Base-by-base conservation (phyloP, 805 yeast genomes). In the Wickerhamiella galacta region DNA sequence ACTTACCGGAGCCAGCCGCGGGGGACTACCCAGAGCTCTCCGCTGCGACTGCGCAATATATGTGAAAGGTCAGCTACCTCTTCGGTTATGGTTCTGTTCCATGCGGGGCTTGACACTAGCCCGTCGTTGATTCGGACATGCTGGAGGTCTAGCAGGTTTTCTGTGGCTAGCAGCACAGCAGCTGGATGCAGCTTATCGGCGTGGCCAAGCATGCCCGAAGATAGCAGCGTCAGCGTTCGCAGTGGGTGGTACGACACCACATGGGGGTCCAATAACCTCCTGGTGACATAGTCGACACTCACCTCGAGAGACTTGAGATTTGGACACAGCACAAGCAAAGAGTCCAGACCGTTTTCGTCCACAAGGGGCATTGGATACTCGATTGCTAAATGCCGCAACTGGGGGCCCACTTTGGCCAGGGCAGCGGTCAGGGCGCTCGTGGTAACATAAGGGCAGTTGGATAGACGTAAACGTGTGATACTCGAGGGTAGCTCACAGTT, bases 351-450 rank as follows among this genome's bases (percentile, higher is more conserved):
- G 39, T 70, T 68, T 7, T 67, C 71, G 20, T 66, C 61, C 20
- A 87, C 57, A 2, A 74, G 70, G 0, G 94, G 95, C 85, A 87
- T 72, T 2, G 98, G 98, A 47, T 80, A 90, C 39, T 71, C 73
- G 16, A 85, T 71, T 28, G 73, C 66, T 16, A 87, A 57, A 17
- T 68, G 63, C 22, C 60, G 67, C 33, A 87, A 55, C 38, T 72
- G 67, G 18, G 60, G 63, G 1, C 96, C 96, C 29, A 77, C 64
- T 28, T 68, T 66, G 20, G 61, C 56, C 12, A 83, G 54, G 35
- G 87, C 55, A 18, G 63, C 61, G 41, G 72, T 70, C 15, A 85
- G 60, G 0, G 92, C 72, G 31, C 60, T 64, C 17, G 76, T 78
- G 26, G 66, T 67, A 14, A 87, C 59, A 32, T 66, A 61, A 0